Evolutionary conservation across 2,329 filamentous ascomycete species (phyloP), one percentile per base, ranked within the genome.

Genomic region (Monosporascus sp.): DNA sequence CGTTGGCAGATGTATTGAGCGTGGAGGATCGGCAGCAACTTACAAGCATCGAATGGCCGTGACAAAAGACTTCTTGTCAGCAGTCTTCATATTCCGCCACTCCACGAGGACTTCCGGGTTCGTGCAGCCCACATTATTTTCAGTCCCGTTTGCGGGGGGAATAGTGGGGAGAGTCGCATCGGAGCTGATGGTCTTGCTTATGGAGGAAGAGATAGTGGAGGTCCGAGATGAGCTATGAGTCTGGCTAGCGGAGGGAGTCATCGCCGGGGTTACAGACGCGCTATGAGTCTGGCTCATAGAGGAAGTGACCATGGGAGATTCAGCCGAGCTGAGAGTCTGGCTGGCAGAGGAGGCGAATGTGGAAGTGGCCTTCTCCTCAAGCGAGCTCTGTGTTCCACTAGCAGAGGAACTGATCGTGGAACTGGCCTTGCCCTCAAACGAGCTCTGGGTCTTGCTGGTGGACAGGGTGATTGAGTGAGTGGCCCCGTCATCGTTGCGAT

Each of bases 31-130:
- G 18, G 20, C 18, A 24, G 40, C 14, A 43, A 43, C 40, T 24
- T 43, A 43, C 50, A 70, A 55, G 56, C 67, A 70, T 58, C 65
- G 57, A 52, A 69, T 61, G 18, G 63, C 65, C 11, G 55, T 49
- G n/a, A 68, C 58, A 48, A 64, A 67, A 6, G 65, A 63, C 48
- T 59, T 50, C 51, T 65, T 67, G 55, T 69, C 63, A 7, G 63
- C 63, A 18, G 50, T 15, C 14, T 65, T 63, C 51, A 65, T 69
- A 49, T 65, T 37, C 40, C 68, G 65, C 67, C 67, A 69, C 50
- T 70, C 65, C 51, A 53, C 63, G 5, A 66, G 65, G 35, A 65
- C 31, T 52, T 57, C 58, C n/a, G 66, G 66, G 58, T 63, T 66
- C 38, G 61, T 41, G 47, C 62, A 65, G 48, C 40, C 40, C 18